These are phyloP conservation scores for Luzula sylvatica DNA, from an alignment of 176 grass and related monocot species.

Conservation along the genomic window DNA sequence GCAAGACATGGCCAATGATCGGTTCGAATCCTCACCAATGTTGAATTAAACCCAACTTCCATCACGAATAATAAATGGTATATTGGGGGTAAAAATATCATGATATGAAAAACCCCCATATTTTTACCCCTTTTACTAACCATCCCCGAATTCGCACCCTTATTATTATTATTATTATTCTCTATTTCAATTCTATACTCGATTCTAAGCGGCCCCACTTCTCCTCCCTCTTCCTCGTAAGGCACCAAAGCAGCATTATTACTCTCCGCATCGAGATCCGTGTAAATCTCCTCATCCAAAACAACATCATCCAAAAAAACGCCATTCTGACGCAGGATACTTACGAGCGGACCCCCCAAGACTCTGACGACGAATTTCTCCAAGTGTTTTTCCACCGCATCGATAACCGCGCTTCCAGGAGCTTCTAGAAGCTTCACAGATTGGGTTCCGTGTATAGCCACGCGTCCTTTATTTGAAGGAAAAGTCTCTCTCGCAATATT, in stretches of 20 bases:
- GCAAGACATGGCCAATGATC: constrained; percentile 98
- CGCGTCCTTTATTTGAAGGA: constrained; percentile 60
- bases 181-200: constrained; percentile 26
- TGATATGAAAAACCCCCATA: constrained; percentile 49
- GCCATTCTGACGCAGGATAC: constrained; percentile 45
- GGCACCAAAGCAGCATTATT: constrained; percentile 51
- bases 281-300: constrained; percentile 51
- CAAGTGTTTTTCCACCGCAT: constrained; percentile 63
- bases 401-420: constrained; percentile 51
- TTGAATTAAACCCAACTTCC: constrained; percentile 69
- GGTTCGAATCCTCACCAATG: constrained; percentile 77
- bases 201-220: background rate
- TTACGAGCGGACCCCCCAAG: constrained; percentile 46
- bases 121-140: constrained; percentile 36
- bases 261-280: constrained; percentile 1
- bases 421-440: constrained; percentile 95
- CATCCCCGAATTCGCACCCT: constrained; percentile 14
- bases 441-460: constrained; percentile 54
- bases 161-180: constrained; percentile 22
- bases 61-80: constrained; percentile 95
- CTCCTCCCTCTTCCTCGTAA: constrained; percentile 28
- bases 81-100: constrained; percentile 85
- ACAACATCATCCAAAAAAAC: constrained; percentile 55
- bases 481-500: constrained; percentile 68
- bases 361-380: constrained; percentile 64